Evolutionary conservation across 164 flowering plant genomes (phyloP).

Genomic region (Amborella trichopoda): DNA sequence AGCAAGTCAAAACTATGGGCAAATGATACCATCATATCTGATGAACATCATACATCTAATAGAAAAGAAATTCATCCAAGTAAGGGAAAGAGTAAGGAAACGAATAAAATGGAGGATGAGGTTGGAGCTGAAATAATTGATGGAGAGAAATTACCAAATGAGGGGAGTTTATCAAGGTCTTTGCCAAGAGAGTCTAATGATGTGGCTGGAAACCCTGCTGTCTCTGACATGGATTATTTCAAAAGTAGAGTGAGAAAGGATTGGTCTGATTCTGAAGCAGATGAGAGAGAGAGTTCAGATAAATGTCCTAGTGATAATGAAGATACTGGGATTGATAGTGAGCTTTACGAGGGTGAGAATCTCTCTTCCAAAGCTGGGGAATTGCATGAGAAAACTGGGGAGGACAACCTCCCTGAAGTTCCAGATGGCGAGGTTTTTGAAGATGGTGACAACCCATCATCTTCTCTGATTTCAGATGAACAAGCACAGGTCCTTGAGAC

Average conservation of each 20-base stretch:
- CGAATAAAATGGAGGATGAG: slow-evolving; percentile 8
- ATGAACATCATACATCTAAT: not conserved
- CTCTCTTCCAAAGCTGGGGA: slow-evolving; percentile 7
- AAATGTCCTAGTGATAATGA: slow-evolving; percentile 9
- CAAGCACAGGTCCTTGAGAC: slow-evolving; percentile 32
- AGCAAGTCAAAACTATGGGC: slow-evolving; percentile 78
- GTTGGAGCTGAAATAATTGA: slow-evolving; percentile 11
- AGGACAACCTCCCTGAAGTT: slow-evolving; percentile 13
- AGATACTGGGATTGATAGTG: slow-evolving; percentile 1
- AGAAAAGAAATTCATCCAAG: slow-evolving; percentile 9
- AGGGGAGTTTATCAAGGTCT: not conserved
- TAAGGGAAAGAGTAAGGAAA: slow-evolving; percentile 12
- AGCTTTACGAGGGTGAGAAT: slow-evolving; percentile 4
- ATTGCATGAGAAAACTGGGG: slow-evolving; percentile 11
- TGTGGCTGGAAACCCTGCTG: slow-evolving; percentile 22
- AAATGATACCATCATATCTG: slow-evolving; percentile 49
- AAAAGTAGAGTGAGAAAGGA: slow-evolving; percentile 65
- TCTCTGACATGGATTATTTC: slow-evolving; percentile 76
- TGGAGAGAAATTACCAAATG: slow-evolving; percentile 3
- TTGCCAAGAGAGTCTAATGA: slow-evolving; percentile 6
- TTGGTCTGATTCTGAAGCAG: slow-evolving; percentile 80
- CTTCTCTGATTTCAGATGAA: slow-evolving; percentile 16
- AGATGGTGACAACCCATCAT: slow-evolving; percentile 9
- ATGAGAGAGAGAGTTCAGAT: slow-evolving; percentile 17
- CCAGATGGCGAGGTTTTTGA: slow-evolving; percentile 15